Evolutionary conservation across 140 eudicot species (phyloP), one percentile per base, ranked within the genome.

Genomic region (Bidens hawaiensis): DNA sequence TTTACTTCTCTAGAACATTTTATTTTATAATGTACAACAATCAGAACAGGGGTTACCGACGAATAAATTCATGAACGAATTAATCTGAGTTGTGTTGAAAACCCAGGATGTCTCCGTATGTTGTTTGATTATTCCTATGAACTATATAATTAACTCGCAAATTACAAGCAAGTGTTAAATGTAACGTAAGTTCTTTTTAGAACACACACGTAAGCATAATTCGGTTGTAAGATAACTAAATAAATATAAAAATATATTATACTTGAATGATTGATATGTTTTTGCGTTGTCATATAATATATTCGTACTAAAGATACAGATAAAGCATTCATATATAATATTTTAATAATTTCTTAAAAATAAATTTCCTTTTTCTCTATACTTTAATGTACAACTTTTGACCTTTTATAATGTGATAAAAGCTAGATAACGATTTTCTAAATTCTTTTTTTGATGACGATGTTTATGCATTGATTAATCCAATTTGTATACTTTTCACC

Each of bases 381-480:
- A 49, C 70, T 63, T 60, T 60, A 19, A 70, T 50, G 26, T 51
- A 62, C 63, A 26, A 51, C 64, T 71, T 64, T 62, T 62, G 21
- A 59, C 50, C 64, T 71, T 70, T 62, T 53, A 40, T 36, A 50
- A 62, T 51, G 15, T 51, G 53, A 50, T 40, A 55, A 71, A 71
- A 71, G 57, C 63, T 21, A 62, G 70, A 71, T 62, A 71, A 41
- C 48, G 76, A 71, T 62, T 51, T 61, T 8, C 30, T 27, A 15
- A 71, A 51, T 71, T 71, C 48, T 51, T 71, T 71, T n/a, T 62
- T 36, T 61, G 65, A 62, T 25, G 69, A 71, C 56, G 56, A 64
- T 21, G 60, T 71, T 62, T 34, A 50, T 50, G 42, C 47, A 48
- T 38, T 68, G 59, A 57, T 68, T 40, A 28, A 43, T 15, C 34